Base-by-base conservation (phyloP, 805 yeast genomes). In the Groenewaldozyma salmanticensis region DNA sequence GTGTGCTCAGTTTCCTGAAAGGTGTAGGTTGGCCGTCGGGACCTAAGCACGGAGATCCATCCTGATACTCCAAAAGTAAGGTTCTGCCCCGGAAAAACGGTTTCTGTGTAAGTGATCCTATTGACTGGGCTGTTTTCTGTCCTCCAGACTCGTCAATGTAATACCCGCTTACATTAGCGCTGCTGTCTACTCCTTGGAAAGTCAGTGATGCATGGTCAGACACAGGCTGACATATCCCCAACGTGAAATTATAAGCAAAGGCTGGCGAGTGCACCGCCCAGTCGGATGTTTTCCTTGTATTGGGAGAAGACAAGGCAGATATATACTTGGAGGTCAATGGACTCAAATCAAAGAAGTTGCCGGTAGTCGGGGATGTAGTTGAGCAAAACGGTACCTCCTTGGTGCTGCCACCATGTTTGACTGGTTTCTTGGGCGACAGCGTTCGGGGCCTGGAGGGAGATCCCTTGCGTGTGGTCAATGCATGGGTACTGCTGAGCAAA, bases 251-350 rank as follows among this genome's bases (percentile, higher is more conserved):
- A 37, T 64, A 66, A 21, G 77, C 77, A 51, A 73, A 74, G 48
- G 80, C 92, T 57, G 70, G 72, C 0, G 94, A 94, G 45, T 70
- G 71, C 2, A 88, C 77, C 31, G 67, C 60, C 85, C 88, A 84
- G 19, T 79, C 72, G 15, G 22, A 11, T n/a, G 6, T 5, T 9
- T 27, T 20, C 37, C 37, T 13, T 5, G 20, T 21, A 7, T 7
- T 13, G 13, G 29, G 29, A 24, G 29, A 24, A 9, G 29, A 7
- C 29, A 24, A 7, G 13, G 29, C 29, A n/a, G 13, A 16, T n/a
- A 34, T 40, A 1, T 58, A 55, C 21, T 51, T 18, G 13, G 59
- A 49, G 3, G 67, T 59, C 37, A 72, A 55, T 2, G 67, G 61
- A 1, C 70, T 45, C 20, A 72, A 54, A 44, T 72, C 75, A 42